Evolutionary conservation across 352 stramenopile species (phyloP).

Genomic region (Pythium dissotocum): DNA sequence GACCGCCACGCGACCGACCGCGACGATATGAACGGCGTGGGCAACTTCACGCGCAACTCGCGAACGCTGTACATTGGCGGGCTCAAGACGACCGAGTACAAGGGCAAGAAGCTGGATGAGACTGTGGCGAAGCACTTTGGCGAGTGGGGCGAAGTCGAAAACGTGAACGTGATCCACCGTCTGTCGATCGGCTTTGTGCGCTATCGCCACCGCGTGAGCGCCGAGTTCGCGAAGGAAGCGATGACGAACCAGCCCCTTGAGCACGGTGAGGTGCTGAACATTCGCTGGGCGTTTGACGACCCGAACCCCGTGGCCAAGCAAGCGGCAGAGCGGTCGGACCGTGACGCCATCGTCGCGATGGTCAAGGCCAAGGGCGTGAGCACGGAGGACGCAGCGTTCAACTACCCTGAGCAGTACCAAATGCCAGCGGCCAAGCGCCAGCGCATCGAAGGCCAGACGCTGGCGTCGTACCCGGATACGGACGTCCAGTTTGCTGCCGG

Average conservation of each 20-base stretch:
- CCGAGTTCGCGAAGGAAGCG: conserved; percentile 85
- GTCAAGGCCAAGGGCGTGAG: conserved; percentile 66
- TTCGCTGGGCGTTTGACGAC: conserved; percentile 93
- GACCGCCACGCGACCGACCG: conserved; percentile 90
- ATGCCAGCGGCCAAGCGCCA: conserved; percentile 71
- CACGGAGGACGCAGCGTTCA: conserved; percentile 67
- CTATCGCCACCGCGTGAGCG: conserved; percentile 77
- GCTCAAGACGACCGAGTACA: conserved; percentile 60
- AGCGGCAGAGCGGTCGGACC: conserved; percentile 79
- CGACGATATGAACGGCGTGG: conserved; percentile 93
- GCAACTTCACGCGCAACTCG: conserved; percentile 91
- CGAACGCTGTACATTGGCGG: conserved; percentile 92
- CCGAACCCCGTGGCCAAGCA: conserved; percentile 93
- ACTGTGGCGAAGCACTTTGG: conserved; percentile 87
- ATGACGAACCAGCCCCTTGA: conserved; percentile 91
- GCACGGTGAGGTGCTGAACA: conserved; percentile 88
- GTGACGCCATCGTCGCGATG: conserved; percentile 88
- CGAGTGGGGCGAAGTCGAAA: conserved; percentile 94
- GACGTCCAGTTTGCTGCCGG: conserved; percentile 48
- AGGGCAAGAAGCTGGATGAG: conserved; percentile 56
- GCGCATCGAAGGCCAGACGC: conserved; percentile 57
- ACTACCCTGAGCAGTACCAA: conserved; percentile 78
- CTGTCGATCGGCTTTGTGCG: conserved; percentile 91
- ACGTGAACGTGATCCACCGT: conserved; percentile 92
- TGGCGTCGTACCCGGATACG: conserved; percentile 77